Conservation (phyloP, 768 basidiomycete genomes). For the Floccularia luteovirens region DNA sequence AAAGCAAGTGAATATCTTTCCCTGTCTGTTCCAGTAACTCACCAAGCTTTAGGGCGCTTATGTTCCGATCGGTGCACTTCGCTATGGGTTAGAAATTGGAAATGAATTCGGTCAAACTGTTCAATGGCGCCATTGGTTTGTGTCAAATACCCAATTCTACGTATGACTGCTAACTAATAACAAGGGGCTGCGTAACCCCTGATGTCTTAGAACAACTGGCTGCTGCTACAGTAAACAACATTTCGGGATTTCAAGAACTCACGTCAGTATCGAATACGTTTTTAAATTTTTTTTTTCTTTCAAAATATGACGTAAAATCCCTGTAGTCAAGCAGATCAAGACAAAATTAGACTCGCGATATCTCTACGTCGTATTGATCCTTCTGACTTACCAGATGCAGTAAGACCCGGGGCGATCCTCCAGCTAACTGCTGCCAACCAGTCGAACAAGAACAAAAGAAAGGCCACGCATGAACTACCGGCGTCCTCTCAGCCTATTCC, state of each 20-base stretch:
- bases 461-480: conserved; percentile 3
- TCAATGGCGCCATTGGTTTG: conserved; percentile 74
- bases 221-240: conserved; percentile 24
- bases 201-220: conserved; percentile 46
- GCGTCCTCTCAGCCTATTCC: conserved; percentile 10
- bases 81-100: conserved; percentile 51
- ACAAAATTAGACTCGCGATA: conserved; percentile 54
- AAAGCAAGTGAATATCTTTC: conserved; percentile 20
- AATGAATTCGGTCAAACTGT: conserved; percentile 53
- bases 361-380: conserved; percentile 46
- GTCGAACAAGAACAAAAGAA: conserved; percentile 15
- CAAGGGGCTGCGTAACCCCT: conserved; percentile 71
- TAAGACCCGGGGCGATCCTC: conserved; percentile 16
- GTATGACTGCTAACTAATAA: not conserved
- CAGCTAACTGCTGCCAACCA: conserved; percentile 35
- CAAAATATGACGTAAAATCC: not conserved
- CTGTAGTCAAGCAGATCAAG: conserved; percentile 44
- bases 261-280: conserved; percentile 42
- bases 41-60: conserved; percentile 22
- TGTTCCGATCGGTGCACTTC: conserved; percentile 48
- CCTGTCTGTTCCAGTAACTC: not conserved
- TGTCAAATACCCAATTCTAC: not conserved
- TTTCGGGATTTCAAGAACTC: conserved; percentile 45
- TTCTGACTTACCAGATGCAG: conserved; percentile 44
- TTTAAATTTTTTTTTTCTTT: not conserved